A percentile compares a stretch with the other conserved stretches of the same genome.
Evolutionary conservation across 495 filamentous ascomycete species (phyloP).

Genomic region (Daldinia childiae): DNA sequence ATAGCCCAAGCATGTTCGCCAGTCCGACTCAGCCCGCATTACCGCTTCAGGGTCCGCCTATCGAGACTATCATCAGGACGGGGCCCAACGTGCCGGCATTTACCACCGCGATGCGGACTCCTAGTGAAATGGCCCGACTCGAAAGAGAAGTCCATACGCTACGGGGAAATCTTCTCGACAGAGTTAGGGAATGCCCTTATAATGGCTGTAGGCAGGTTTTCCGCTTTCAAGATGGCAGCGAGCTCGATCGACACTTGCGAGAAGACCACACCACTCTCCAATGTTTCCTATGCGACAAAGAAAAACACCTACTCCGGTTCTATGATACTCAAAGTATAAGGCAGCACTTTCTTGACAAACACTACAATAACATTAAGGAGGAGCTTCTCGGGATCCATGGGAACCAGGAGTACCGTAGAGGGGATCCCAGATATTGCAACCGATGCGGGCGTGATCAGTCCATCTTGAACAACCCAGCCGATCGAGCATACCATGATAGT

Average conservation of each 20-base stretch:
- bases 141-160: constrained; percentile 47
- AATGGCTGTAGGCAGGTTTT: constrained; percentile 43
- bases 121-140: constrained; percentile 49
- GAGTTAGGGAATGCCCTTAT: constrained; percentile 49
- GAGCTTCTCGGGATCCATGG: not conserved
- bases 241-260: constrained; percentile 38
- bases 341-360: constrained; percentile 46
- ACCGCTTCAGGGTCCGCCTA: constrained; percentile 47
- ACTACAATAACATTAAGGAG: constrained; percentile 31
- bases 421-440: constrained; percentile 29
- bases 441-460: constrained; percentile 43
- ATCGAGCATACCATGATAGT: constrained; percentile 40
- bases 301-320: constrained; percentile 30
- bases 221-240: constrained; percentile 30
- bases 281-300: constrained; percentile 42
- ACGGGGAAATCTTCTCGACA: constrained; percentile 48
- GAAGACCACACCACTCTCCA: constrained; percentile 37
- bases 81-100: constrained; percentile 46
- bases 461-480: constrained; percentile 15
- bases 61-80: constrained; percentile 49
- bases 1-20: constrained; percentile 33
- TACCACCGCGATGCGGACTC: constrained; percentile 52
- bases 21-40: constrained; percentile 46
- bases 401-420: not conserved
- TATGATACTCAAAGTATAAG: constrained; percentile 37